Conservation (phyloP, 768 basidiomycete genomes). For the Pholiota microspora region DNA sequence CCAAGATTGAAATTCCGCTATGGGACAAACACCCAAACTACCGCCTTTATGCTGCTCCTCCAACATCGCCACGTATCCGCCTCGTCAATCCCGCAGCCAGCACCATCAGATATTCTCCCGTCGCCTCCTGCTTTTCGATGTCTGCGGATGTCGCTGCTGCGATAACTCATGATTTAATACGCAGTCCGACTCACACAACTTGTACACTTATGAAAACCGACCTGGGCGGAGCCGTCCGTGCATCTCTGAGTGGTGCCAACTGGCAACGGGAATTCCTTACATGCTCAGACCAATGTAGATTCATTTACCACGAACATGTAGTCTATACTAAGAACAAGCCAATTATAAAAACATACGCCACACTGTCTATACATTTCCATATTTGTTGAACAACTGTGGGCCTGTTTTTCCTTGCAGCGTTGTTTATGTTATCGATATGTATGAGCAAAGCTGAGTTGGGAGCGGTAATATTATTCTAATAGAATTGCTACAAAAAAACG, state of each 20-base stretch:
- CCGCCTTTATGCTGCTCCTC: conserved; percentile 15
- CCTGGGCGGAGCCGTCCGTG: background rate
- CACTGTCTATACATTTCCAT: background rate
- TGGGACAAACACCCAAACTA: conserved; percentile 26
- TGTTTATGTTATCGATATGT: background rate
- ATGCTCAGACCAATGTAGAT: conserved; percentile 7
- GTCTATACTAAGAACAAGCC: background rate
- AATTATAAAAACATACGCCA: background rate
- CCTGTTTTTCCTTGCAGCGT: background rate
- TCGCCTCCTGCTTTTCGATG: background rate
- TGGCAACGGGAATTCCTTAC: background rate
- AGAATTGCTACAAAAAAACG: no score
- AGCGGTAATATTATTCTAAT: no score
- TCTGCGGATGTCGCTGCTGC: background rate
- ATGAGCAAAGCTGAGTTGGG: no score
- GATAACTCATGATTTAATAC: background rate
- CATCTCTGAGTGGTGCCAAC: background rate
- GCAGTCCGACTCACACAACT: background rate
- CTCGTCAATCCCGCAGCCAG: conserved; percentile 8
- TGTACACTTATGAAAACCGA: background rate
- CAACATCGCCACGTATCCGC: conserved; percentile 22
- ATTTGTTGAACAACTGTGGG: background rate
- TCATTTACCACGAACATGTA: background rate
- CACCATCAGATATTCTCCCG: no score
- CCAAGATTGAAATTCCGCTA: conserved; percentile 44